Conservation (phyloP, 164 flowering plant genomes). For the Malania oleifera region DNA sequence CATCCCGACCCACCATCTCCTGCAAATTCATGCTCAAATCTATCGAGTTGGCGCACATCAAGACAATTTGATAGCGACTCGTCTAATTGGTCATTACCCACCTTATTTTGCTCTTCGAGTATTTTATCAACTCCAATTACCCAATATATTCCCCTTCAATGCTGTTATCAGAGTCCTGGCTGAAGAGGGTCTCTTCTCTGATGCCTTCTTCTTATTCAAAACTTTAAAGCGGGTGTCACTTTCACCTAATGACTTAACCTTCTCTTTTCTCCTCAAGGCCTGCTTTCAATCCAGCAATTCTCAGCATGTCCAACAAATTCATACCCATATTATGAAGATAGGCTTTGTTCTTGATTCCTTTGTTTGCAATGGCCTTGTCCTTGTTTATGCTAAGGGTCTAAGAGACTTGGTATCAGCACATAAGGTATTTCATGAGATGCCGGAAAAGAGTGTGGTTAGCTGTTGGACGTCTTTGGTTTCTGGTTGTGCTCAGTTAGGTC, state of each 20-base stretch:
- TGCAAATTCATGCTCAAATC: conserved; percentile 58
- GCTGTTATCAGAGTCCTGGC: conserved; percentile 49
- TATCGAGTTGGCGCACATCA: conserved; percentile 34
- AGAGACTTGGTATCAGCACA: conserved; percentile 35
- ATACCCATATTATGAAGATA: conserved; percentile 38
- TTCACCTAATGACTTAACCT: conserved; percentile 53
- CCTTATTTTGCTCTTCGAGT: conserved; percentile 34
- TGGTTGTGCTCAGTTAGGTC: conserved; percentile 43
- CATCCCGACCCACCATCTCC: conserved; percentile 36
- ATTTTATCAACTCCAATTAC: conserved; percentile 30
- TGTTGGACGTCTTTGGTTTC: conserved; percentile 61
- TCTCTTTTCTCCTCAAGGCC: conserved; percentile 59
- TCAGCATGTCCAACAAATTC: conserved; percentile 26
- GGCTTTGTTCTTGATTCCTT: conserved; percentile 34
- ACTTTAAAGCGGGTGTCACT: conserved; percentile 25
- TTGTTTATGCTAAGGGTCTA: conserved; percentile 39
- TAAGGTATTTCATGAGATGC: conserved; percentile 61
- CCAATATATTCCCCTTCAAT: conserved; percentile 63
- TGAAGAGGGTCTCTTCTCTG: conserved; percentile 23
- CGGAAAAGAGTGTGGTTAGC: conserved; percentile 27
- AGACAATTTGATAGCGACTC: conserved; percentile 53
- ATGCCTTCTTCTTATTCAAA: conserved; percentile 31
- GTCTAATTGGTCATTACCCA: conserved; percentile 61
- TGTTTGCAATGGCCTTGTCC: conserved; percentile 50
- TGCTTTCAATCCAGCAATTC: conserved; percentile 19